These are phyloP conservation scores for Elsinoe fawcettii DNA, from an alignment of 2,329 filamentous ascomycete genomes.

Conservation along the genomic window DNA sequence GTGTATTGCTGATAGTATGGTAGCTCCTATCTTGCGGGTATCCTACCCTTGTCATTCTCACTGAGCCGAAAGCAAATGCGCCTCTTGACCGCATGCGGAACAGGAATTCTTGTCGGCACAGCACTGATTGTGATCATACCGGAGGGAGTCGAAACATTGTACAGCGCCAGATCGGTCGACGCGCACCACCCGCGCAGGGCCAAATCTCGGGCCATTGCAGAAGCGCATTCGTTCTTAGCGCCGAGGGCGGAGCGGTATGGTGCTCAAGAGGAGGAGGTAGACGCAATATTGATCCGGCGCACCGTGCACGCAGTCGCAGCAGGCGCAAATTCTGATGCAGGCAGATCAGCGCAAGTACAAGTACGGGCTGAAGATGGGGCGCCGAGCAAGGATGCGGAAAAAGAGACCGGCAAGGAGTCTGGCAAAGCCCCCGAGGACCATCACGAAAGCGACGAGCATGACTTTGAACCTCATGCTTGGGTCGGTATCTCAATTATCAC, in stretches of 20 bases:
- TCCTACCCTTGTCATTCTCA: constrained; percentile 79
- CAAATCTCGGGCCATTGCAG: neutral
- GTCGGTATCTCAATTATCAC: constrained; percentile 80
- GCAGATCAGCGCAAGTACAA: constrained; percentile 8
- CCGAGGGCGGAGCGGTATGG: neutral
- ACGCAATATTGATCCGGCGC: neutral
- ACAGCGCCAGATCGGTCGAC: constrained; percentile 42
- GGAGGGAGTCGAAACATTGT: constrained; percentile 87
- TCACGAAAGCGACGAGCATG: constrained; percentile 16
- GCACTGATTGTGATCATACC: constrained; percentile 96
- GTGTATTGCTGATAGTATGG: constrained; percentile 17
- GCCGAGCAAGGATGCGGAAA: neutral
- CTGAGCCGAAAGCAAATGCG: constrained; percentile 81
- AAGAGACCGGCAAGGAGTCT: neutral
- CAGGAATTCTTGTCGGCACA: constrained; percentile 89
- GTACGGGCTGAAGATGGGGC: neutral
- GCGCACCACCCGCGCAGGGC: constrained; percentile 12
- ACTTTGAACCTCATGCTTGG: constrained; percentile 59
- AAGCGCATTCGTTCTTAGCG: neutral
- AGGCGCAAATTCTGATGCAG: constrained; percentile 27
- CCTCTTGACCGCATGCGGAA: constrained; percentile 83
- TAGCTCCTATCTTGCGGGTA: constrained; percentile 58
- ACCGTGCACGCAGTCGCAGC: neutral
- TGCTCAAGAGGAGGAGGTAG: neutral
- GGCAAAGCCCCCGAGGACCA: neutral